Evolutionary conservation across 106 monocot species (phyloP), one percentile per base, ranked within the genome.

Genomic region (Dendrobium chrysotoxum): DNA sequence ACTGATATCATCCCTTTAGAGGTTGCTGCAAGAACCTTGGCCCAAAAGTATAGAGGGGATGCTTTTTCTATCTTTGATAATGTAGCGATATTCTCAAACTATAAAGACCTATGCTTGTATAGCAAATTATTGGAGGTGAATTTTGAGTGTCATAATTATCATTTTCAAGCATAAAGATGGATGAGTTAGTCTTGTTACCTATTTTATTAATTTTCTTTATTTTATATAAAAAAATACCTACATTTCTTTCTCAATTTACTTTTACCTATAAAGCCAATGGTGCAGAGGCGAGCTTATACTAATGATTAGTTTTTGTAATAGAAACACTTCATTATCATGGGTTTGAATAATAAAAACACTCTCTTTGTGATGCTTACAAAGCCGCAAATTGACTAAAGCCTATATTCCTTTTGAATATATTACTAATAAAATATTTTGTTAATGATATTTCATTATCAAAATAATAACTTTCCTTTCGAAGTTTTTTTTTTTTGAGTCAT

Each of bases 21-120:
- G 13, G 95, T 89, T 90, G 82, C 87, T 68, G 89, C 85, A 46
- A 83, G 95, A 26, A 98, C 98, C 35, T 81, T 85, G 86, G 98
- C 92, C 5, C 98, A 98, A 82, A 95, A 98, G 46, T 98, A 95
- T 86, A 95, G 95, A 66, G 98, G 92, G 20, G 91, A 89, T 77
- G 82, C 94, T 20, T 95, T 95, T 85, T 77, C 89, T 47, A 89
- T 95, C 18, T 81, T 53, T n/a, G 85, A 87, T 44, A 55, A 88
- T 75, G 57, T 82, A 39, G 72, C 95, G 78, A 82, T 95, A 54
- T 98, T 95, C 77, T 94, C 94, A 54, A 98, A 98, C 81, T 95
- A 92, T 66, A 87, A 89, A 82, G 98, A 98, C 80, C 98, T 95
- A 73, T 82, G 92, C 13, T 75, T 98, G 11, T 95, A 95, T 84